Evolutionary conservation across 805 yeast genomes (phyloP).

Genomic region (Ogataea angusta): DNA sequence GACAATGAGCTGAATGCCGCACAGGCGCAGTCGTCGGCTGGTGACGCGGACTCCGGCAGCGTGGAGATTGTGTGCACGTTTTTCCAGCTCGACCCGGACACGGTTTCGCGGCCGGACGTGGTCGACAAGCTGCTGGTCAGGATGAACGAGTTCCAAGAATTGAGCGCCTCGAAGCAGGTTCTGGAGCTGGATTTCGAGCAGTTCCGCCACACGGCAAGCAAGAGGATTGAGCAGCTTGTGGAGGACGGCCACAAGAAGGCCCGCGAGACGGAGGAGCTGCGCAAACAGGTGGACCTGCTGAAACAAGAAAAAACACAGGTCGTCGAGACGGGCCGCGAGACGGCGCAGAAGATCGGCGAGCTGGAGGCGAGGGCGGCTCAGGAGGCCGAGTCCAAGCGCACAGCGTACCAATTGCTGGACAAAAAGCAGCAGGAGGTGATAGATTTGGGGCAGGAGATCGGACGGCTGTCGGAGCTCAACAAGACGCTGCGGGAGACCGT

Average conservation of each 20-base stretch:
- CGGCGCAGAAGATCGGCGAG: neutral
- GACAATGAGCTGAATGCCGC: constrained; percentile 1
- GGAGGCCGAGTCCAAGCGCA: constrained; percentile 27
- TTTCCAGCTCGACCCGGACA: constrained; percentile 29
- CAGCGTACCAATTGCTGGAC: constrained; percentile 34
- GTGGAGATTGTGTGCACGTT: constrained; percentile 33
- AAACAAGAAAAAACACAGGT: constrained; percentile 21
- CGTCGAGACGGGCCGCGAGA: constrained; percentile 4
- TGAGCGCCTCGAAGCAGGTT: constrained; percentile 37
- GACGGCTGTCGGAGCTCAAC: constrained; percentile 38
- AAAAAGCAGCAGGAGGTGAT: constrained; percentile 36
- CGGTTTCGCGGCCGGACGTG: constrained; percentile 24
- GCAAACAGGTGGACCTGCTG: constrained; percentile 19
- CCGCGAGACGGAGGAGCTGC: constrained; percentile 22
- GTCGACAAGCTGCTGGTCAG: constrained; percentile 30
- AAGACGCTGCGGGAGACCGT: constrained; percentile 42
- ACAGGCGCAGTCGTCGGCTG: neutral
- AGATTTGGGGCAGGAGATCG: constrained; percentile 39
- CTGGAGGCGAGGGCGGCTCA: constrained; percentile 17
- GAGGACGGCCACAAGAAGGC: constrained; percentile 27
- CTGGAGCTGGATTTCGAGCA: constrained; percentile 42
- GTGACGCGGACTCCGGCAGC: neutral
- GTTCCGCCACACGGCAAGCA: constrained; percentile 32
- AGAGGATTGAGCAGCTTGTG: constrained; percentile 33
- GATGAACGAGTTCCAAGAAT: constrained; percentile 33